A percentile compares a stretch with the other conserved stretches of the same genome.
These are phyloP conservation scores for Candida ponderosae DNA, from an alignment of 805 yeast genomes.

Conservation along the genomic window DNA sequence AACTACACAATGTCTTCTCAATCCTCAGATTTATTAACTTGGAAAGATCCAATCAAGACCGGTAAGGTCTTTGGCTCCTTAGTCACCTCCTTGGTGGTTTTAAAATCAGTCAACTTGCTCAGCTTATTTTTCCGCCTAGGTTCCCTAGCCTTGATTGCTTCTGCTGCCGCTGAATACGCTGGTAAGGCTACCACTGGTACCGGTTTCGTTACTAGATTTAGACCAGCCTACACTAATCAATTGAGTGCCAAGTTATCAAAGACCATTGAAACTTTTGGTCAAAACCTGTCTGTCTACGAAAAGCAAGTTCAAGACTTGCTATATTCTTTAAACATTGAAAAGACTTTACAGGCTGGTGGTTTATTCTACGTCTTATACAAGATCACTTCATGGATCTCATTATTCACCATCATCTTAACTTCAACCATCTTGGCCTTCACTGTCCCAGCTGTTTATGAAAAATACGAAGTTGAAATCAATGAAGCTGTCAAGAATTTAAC, in stretches of 20 bases:
- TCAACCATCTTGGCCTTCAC: constrained; percentile 60
- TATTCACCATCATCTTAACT: constrained; percentile 57
- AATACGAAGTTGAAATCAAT: constrained; percentile 73
- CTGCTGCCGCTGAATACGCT: constrained; percentile 71
- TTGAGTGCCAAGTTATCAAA: constrained; percentile 31
- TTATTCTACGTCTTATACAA: constrained; percentile 56
- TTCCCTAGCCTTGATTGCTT: constrained; percentile 47
- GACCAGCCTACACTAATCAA: constrained; percentile 43
- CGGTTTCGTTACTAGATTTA: constrained; percentile 74
- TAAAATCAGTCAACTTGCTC: constrained; percentile 58
- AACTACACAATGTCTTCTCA: background rate
- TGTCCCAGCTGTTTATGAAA: constrained; percentile 65
- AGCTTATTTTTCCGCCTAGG: constrained; percentile 53
- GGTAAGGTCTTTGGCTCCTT: constrained; percentile 69
- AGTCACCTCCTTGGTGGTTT: constrained; percentile 42
- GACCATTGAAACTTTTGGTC: constrained; percentile 34
- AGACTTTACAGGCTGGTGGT: constrained; percentile 68
- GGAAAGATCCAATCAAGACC: constrained; percentile 71
- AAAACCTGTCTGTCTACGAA: constrained; percentile 44
- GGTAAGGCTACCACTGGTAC: constrained; percentile 66
- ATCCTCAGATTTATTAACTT: constrained; percentile 40
- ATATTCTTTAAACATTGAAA: constrained; percentile 63
- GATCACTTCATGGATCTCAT: constrained; percentile 67
- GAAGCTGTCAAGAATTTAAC: constrained; percentile 42
- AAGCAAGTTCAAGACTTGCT: constrained; percentile 44